A percentile compares a stretch with the other conserved stretches of the same genome.
Evolutionary conservation across 2,329 filamentous ascomycete species (phyloP).

Genomic region (Diaporthe citrichinensis): DNA sequence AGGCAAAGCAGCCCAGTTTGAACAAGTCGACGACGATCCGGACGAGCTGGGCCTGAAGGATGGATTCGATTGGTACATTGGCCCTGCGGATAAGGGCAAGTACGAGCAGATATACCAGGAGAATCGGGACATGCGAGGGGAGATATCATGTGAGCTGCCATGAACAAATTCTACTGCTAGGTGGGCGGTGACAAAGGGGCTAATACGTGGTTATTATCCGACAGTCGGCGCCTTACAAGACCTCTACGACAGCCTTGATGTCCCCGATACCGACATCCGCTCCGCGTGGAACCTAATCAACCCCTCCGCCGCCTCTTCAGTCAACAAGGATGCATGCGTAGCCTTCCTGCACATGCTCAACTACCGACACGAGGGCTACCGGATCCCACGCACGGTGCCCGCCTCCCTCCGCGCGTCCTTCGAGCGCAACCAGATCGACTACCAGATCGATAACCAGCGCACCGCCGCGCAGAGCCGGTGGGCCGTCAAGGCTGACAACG

Average conservation of each 20-base stretch:
- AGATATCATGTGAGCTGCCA: conserved; percentile 76
- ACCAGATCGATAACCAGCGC: conserved; percentile 85
- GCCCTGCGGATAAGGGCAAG: conserved; percentile 87
- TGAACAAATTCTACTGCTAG: too few species aligned
- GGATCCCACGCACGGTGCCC: conserved; percentile 92
- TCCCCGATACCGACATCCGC: conserved; percentile 83
- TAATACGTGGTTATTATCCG: conserved; percentile 40
- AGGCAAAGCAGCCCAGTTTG: conserved; percentile 85
- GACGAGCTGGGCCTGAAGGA: conserved; percentile 90
- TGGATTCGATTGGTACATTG: conserved; percentile 99
- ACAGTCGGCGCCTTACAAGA: conserved; percentile 83
- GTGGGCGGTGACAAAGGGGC: not conserved
- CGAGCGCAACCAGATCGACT: conserved; percentile 96
- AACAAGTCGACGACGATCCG: conserved; percentile 85
- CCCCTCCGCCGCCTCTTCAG: conserved; percentile 83
- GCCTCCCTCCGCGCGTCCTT: conserved; percentile 92
- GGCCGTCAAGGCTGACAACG: conserved; percentile 83
- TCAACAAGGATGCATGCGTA: conserved; percentile 95
- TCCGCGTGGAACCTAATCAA: conserved; percentile 99
- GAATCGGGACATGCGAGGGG: conserved; percentile 88
- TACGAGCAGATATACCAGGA: conserved; percentile 98
- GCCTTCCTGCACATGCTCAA: conserved; percentile 98
- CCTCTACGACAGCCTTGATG: conserved; percentile 85
- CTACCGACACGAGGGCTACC: conserved; percentile 93
- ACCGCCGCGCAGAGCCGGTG: conserved; percentile 78